A percentile compares a stretch with the other conserved stretches of the same genome.
Conservation (phyloP, 2,329 filamentous ascomycete species). For the Colletotrichum neosansevieriae region DNA sequence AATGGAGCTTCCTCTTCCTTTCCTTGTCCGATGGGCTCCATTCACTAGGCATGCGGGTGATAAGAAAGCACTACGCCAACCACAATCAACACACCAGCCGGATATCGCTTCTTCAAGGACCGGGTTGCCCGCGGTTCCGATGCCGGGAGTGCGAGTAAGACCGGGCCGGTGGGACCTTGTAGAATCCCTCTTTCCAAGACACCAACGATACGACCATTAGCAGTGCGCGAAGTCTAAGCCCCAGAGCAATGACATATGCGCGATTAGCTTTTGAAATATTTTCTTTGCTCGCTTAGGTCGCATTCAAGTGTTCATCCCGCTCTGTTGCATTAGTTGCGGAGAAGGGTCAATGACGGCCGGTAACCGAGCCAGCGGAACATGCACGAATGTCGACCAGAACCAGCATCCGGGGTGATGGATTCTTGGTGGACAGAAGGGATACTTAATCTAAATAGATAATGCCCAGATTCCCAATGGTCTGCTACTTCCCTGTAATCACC, state of each 20-base stretch:
- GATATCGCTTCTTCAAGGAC: not conserved
- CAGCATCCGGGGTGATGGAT: not conserved
- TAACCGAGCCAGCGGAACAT: constrained; percentile 8
- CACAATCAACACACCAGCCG: not conserved
- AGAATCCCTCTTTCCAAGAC: constrained; percentile 27
- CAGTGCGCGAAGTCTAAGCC: constrained; percentile 13
- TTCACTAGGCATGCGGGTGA: not conserved
- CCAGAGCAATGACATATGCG: constrained; percentile 7
- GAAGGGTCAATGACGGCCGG: constrained; percentile 13
- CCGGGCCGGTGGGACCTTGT: constrained; percentile 7
- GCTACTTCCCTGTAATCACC: constrained; percentile 18
- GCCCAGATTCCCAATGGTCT: not conserved
- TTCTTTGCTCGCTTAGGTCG: not conserved
- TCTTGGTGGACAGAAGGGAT: not conserved
- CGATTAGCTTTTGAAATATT: constrained; percentile 12
- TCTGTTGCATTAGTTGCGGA: constrained; percentile 24
- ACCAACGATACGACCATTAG: constrained; percentile 10
- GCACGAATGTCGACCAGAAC: constrained; percentile 15
- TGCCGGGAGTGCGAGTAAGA: constrained; percentile 13
- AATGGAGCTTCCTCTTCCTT: constrained; percentile 4
- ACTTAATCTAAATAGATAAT: constrained; percentile 22
- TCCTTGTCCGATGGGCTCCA: not conserved
- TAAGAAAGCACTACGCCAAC: not conserved
- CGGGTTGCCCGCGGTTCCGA: constrained; percentile 29
- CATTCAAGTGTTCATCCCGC: constrained; percentile 5